These are phyloP conservation scores for Rhodotorula sp. DNA, from an alignment of 1,284 basidiomycete species.

Conservation along the genomic window DNA sequence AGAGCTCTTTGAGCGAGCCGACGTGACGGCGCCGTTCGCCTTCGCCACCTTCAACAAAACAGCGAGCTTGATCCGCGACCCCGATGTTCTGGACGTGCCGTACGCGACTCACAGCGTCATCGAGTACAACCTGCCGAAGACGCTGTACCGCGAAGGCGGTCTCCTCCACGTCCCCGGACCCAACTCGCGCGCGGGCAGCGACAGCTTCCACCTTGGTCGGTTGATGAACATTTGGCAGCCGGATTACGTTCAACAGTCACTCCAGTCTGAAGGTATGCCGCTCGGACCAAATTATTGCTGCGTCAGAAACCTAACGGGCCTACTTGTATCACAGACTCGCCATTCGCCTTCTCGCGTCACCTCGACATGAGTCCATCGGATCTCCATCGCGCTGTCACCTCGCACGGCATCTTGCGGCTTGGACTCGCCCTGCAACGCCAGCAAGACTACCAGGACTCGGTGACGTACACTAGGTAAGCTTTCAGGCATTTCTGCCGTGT, in stretches of 20 bases:
- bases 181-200: slow-evolving; percentile 58
- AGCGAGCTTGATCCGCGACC: slow-evolving; percentile 74
- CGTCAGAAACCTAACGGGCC: not conserved
- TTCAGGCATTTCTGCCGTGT: not conserved
- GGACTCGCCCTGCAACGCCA: slow-evolving; percentile 31
- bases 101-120: slow-evolving; percentile 85
- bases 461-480: not conserved
- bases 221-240: slow-evolving; percentile 90
- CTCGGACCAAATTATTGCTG: not conserved
- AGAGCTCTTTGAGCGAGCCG: slow-evolving; percentile 95
- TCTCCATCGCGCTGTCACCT: slow-evolving; percentile 62
- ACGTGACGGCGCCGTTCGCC: slow-evolving; percentile 88
- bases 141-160: slow-evolving; percentile 77
- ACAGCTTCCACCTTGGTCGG: slow-evolving; percentile 64
- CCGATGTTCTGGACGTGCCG: slow-evolving; percentile 75
- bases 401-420: slow-evolving; percentile 46
- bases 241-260: slow-evolving; percentile 72
- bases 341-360: slow-evolving; percentile 75
- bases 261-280: slow-evolving; percentile 62
- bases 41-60: slow-evolving; percentile 81
- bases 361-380: slow-evolving; percentile 61
- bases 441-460: not conserved
- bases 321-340: slow-evolving; percentile 42
- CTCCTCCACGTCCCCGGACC: slow-evolving; percentile 67
- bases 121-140: slow-evolving; percentile 68